These are phyloP conservation scores for Trichoderma sp. DNA, from an alignment of 2,329 filamentous ascomycete genomes.

Conservation along the genomic window DNA sequence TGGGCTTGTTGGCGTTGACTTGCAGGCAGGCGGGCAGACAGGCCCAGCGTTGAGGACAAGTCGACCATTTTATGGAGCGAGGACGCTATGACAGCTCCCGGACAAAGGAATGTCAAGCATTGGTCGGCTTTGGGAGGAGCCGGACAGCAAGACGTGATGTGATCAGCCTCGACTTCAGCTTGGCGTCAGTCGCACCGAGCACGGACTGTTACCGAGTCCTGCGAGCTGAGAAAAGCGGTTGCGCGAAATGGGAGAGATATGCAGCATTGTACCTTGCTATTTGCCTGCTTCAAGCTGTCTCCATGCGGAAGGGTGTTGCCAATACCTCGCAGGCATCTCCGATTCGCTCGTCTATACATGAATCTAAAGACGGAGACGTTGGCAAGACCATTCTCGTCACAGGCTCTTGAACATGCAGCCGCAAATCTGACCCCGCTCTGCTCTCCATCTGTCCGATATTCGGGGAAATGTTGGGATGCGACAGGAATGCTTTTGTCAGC, in stretches of 20 bases:
- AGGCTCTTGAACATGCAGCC: background rate
- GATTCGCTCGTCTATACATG: constrained; percentile 2
- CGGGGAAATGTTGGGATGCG: background rate
- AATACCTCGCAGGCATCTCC: background rate
- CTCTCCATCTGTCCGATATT: background rate
- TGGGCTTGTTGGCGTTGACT: constrained; percentile 20
- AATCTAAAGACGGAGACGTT: constrained; percentile 1
- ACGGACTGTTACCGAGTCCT: background rate
- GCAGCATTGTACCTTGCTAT: background rate
- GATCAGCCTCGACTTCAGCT: background rate
- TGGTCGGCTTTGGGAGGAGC: background rate
- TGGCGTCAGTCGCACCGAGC: background rate
- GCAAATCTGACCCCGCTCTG: background rate
- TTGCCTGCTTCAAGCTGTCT: background rate
- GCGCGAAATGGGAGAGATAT: background rate
- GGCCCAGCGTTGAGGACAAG: constrained; percentile 9
- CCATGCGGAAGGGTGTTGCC: background rate
- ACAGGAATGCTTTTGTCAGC: background rate
- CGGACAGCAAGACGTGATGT: background rate
- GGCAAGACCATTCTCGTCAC: background rate
- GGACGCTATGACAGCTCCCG: background rate
- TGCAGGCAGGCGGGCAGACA: constrained; percentile 19
- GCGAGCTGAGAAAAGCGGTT: constrained; percentile 12
- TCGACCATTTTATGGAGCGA: background rate
- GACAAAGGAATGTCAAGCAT: background rate